Base-by-base conservation (phyloP, 176 grass and related monocot genomes). In the Avena eriantha region DNA sequence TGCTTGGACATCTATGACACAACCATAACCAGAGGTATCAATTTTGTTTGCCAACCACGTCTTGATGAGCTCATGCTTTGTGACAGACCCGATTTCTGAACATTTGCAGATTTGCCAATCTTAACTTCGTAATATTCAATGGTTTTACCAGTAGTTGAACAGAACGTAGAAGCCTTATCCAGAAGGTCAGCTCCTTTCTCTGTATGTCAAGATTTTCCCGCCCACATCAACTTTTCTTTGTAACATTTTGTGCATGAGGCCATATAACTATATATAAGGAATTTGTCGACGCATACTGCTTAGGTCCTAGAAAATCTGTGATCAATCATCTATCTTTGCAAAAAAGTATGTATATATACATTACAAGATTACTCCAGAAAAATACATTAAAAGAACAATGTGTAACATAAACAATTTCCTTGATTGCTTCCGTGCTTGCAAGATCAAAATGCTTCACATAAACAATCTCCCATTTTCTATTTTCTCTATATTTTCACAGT, bases 341-440 rank as follows among this genome's bases (percentile, higher is more conserved):
- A 54, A 21, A 18, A 24, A 53, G 13, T 31, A 75, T 51, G 36
- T 41, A 72, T 72, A 65, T 24, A 51, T n/a, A n/a, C n/a, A n/a
- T n/a, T n/a, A n/a, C n/a, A n/a, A n/a, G n/a, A n/a, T n/a, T n/a
- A n/a, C n/a, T n/a, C n/a, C n/a, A n/a, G n/a, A n/a, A n/a, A n/a
- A n/a, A n/a, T 15, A 36, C 39, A 35, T 14, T 58, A 23, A 18
- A 80, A 72, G 3, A 59, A 41, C 54, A n/a, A n/a, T n/a, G n/a
- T n/a, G n/a, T n/a, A n/a, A n/a, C n/a, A n/a, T n/a, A n/a, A n/a
- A n/a, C n/a, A 74, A 9, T 0, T 26, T 73, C 5, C 61, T 51
- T 50, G 24, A 23, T 50, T 75, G 43, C 46, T 75, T 75, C 46
- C 26, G 34, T 53, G 63, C 29, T 69, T 69, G 63, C 75, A 54